Evolutionary conservation across 1,139 yeast species (phyloP).

Genomic region (Candida neerlandica): DNA sequence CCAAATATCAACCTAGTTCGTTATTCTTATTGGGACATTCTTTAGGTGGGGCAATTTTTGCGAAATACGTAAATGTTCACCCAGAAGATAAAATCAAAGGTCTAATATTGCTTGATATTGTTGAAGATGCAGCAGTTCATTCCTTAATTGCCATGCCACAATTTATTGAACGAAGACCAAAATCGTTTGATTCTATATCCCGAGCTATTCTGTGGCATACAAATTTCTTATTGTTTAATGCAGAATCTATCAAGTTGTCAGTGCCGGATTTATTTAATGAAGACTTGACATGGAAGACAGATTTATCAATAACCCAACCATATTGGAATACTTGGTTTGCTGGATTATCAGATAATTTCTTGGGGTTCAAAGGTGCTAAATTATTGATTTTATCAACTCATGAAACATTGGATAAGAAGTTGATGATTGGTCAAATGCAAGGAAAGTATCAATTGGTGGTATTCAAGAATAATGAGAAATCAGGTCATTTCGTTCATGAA

Average conservation of each 20-base stretch:
- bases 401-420: slow-evolving; percentile 78
- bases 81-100: slow-evolving; percentile 49
- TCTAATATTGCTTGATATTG: slow-evolving; percentile 80
- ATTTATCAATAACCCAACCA: slow-evolving; percentile 58
- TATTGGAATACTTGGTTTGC: slow-evolving; percentile 86
- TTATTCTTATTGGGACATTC: slow-evolving; percentile 81
- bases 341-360: slow-evolving; percentile 68
- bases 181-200: slow-evolving; percentile 48
- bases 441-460: slow-evolving; percentile 89
- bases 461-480: slow-evolving; percentile 55
- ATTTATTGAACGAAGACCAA: slow-evolving; percentile 66
- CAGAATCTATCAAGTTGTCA: slow-evolving; percentile 68
- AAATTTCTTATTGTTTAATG: slow-evolving; percentile 53
- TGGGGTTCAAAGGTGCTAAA: slow-evolving; percentile 55
- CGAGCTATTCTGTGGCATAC: slow-evolving; percentile 87
- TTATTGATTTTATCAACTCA: slow-evolving; percentile 85
- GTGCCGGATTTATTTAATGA: slow-evolving; percentile 63
- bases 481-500: slow-evolving; percentile 94
- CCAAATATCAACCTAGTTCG: slow-evolving; percentile 21
- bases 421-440: slow-evolving; percentile 97
- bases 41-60: slow-evolving; percentile 84
- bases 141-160: slow-evolving; percentile 68
- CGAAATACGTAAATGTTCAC: slow-evolving; percentile 39
- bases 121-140: slow-evolving; percentile 85
- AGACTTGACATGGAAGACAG: slow-evolving; percentile 59